Base-by-base conservation (phyloP, 2,329 filamentous ascomycete genomes). In the Leptographium galeiforme region DNA sequence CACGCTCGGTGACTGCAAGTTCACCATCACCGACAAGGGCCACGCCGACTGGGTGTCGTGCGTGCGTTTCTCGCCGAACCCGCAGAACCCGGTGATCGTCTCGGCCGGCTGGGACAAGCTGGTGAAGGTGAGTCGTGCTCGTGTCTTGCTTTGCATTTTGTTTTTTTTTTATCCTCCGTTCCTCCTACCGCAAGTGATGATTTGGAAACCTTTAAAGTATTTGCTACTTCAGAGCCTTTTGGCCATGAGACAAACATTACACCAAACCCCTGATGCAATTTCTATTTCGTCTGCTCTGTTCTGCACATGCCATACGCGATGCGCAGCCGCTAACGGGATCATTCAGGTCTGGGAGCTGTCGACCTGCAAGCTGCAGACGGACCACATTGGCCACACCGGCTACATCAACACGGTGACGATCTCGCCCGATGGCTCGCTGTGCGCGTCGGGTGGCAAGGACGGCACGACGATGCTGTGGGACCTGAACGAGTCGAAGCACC, bases 341-440 rank as follows among this genome's bases (percentile, higher is more conserved):
- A 25, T 25, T 25, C 18, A 98, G 93, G 93, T 97, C 72, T 98
- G 93, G 93, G 93, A 97, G 79, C 89, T 98, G 70, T 90, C 89
- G 66, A 93, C 88, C 75, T 98, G 93, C 89, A 90, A 93, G 77
- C 86, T 97, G 73, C 93, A 98, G 83, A 98, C 93, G 68, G 93
- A 98, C 82, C 93, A 98, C 85, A 95, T 95, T 67, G 93, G 93
- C 74, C 93, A 98, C 85, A 91, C 89, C 66, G 93, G 93, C 70
- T 97, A 97, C 84, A 97, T 93, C 82, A 98, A 98, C 87, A 95
- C 93, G 71, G 93, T 98, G 74, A 98, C 93, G 77, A 97, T 98
- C 84, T 97, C 93, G 66, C 93, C 93, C 69, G 93, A 97, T 74
- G 93, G 93, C 69, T 97, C 93, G 58, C 90, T 98, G 68, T 97